Evolutionary conservation across 177 flowering plant genomes (phyloP), one percentile per base, ranked within the genome.

Genomic region (Vitis hybrid): DNA sequence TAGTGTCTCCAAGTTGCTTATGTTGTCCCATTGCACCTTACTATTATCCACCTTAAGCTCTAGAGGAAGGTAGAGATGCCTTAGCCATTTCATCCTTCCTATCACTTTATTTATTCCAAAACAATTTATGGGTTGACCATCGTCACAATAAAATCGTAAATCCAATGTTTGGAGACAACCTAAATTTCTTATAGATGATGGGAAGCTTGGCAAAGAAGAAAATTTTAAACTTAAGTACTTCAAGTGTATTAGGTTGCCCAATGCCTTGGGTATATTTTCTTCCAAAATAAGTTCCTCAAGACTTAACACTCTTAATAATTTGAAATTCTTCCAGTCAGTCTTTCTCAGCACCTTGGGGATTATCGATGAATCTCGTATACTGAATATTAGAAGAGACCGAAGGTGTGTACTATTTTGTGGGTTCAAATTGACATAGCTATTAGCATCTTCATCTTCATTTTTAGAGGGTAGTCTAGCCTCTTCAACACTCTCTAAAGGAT

Each of bases 71-170:
- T 49, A 73, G 8, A 77, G 56, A 55, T 72, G 70, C 33, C 50
- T 60, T 19, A 77, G 51, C 19, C 14, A 29, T 70, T 55, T 15
- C 59, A 73, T 11, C 53, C 70, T 73, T 60, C 72, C 49, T 52
- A 69, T 22, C 16, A 69, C 66, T 56, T 72, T 66, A 15, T 39
- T 61, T 10, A 22, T 26, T 14, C 2, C 10, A 1, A 16, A 58
- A 16, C 15, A 39, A 39, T 5, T 39, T 39, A 39, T 39, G 9
- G 8, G 8, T 39, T 39, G 45, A 39, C 5, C 5, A 39, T 7
- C 0, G 7, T 0, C 8, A 1, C 21, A 13, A 1, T 3, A 19
- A 57, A 57, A 64, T 18, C 69, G 59, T 29, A 72, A 52, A 57
- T 68, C 65, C 10, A 76, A 60, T 1, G 68, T 76, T 48, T 63